Conservation (phyloP, 768 basidiomycete genomes). For the Amanita jacksonii region DNA sequence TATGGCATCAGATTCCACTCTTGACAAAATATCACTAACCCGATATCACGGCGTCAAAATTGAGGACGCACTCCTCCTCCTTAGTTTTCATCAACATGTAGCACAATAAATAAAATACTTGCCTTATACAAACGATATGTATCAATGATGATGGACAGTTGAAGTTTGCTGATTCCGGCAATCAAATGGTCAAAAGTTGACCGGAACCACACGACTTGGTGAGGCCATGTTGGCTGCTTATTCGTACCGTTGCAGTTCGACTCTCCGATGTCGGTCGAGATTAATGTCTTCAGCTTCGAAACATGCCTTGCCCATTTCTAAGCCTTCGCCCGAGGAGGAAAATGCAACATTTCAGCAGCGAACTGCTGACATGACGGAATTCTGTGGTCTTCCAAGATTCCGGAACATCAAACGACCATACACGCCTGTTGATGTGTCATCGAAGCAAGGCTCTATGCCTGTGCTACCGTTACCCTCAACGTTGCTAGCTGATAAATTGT, state of each 20-base stretch:
- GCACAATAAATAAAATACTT: constrained; percentile 31
- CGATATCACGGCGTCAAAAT: constrained; percentile 49
- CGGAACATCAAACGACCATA: constrained; percentile 69
- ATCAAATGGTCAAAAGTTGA: no score
- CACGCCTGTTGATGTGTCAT: constrained; percentile 66
- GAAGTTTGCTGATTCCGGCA: not conserved
- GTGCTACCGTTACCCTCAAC: constrained; percentile 68
- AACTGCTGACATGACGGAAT: constrained; percentile 53
- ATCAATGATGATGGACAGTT: not conserved
- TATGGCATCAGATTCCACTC: constrained; percentile 21
- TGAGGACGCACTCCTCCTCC: constrained; percentile 65
- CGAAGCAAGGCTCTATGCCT: constrained; percentile 84
- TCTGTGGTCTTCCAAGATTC: constrained; percentile 74
- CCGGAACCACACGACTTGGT: no score
- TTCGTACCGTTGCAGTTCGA: not conserved
- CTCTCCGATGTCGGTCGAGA: constrained; percentile 10
- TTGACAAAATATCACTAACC: constrained; percentile 36
- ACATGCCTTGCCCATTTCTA: constrained; percentile 40
- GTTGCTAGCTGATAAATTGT: constrained; percentile 83
- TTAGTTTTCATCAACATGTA: constrained; percentile 65
- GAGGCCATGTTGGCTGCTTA: no score
- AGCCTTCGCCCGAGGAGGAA: constrained; percentile 52
- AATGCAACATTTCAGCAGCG: constrained; percentile 48
- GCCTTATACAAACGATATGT: constrained; percentile 10
- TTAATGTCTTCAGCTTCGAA: constrained; percentile 29